phyloP scores from a whole-genome alignment of 2,329 filamentous ascomycete species.

The Emmonsiellopsis sp. region DNA sequence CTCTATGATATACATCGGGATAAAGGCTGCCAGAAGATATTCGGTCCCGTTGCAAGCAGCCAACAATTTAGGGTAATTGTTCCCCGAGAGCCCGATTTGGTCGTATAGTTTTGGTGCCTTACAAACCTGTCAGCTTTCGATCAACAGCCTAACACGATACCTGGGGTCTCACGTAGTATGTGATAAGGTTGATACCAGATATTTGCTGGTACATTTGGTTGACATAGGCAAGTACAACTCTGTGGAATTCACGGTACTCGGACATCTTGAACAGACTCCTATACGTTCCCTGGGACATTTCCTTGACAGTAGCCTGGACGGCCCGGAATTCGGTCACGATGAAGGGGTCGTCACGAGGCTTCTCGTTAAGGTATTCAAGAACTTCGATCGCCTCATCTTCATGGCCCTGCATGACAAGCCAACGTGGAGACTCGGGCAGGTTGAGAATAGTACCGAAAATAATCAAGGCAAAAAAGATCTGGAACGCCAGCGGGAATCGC shows the following conservation, averaged over 20 bases:
- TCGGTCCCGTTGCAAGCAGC: constrained; percentile 22
- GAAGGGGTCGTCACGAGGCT: constrained; percentile 30
- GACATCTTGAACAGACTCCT: constrained; percentile 30
- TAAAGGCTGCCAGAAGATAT: constrained; percentile 29
- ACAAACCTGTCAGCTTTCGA: neutral
- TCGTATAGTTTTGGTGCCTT: neutral
- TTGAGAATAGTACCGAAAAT: constrained; percentile 33
- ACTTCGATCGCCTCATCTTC: constrained; percentile 26
- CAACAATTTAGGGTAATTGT: constrained; percentile 15
- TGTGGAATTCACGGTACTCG: constrained; percentile 26
- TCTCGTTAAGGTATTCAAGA: constrained; percentile 32
- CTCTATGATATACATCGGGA: constrained; percentile 40
- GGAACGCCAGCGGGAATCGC: constrained; percentile 49
- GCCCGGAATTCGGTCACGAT: constrained; percentile 30
- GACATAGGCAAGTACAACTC: constrained; percentile 23
- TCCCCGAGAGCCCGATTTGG: neutral
- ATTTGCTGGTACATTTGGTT: constrained; percentile 30
- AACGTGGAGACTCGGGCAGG: constrained; percentile 33
- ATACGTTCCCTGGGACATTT: constrained; percentile 30
- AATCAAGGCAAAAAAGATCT: constrained; percentile 45
- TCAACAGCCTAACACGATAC: constrained; percentile 21
- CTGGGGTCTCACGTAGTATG: constrained; percentile 27
- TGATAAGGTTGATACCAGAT: constrained; percentile 29
- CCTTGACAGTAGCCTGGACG: constrained; percentile 30
- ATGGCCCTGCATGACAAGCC: constrained; percentile 37